A percentile compares a stretch with the other conserved stretches of the same genome.
Evolutionary conservation across 1,139 yeast genomes (phyloP).

Genomic region (Lodderomyces oxycetoniae): DNA sequence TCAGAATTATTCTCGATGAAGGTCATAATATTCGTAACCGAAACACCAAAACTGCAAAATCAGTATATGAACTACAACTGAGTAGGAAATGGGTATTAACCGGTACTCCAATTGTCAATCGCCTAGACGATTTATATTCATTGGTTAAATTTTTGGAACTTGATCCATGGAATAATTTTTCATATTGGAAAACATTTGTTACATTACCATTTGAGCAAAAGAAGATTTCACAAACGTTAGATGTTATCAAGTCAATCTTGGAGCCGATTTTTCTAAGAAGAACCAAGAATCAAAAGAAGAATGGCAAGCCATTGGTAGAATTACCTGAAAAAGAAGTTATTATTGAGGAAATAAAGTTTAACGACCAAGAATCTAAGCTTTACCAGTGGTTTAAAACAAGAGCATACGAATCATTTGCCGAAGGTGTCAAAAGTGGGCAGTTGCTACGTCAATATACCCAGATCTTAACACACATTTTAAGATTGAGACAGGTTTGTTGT

Average conservation of each 20-base stretch:
- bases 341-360: conserved; percentile 64
- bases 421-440: conserved; percentile 62
- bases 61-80: conserved; percentile 63
- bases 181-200: conserved; percentile 86
- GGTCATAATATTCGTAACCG: conserved; percentile 88
- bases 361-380: conserved; percentile 58
- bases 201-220: conserved; percentile 77
- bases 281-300: conserved; percentile 75
- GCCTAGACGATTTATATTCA: conserved; percentile 82
- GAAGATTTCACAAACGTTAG: conserved; percentile 67
- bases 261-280: conserved; percentile 82
- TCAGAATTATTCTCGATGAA: conserved; percentile 82
- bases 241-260: conserved; percentile 76
- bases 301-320: conserved; percentile 73
- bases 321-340: conserved; percentile 73
- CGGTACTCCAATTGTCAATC: conserved; percentile 91
- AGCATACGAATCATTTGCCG: conserved; percentile 65
- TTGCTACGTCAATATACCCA: conserved; percentile 72
- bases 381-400: conserved; percentile 67
- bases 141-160: conserved; percentile 68
- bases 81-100: conserved; percentile 81
- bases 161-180: conserved; percentile 86
- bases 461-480: conserved; percentile 74
- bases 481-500: conserved; percentile 86
- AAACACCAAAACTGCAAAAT: conserved; percentile 73